Evolutionary conservation across 2,329 filamentous ascomycete species (phyloP).

Genomic region (Colletotrichum noveboracense): DNA sequence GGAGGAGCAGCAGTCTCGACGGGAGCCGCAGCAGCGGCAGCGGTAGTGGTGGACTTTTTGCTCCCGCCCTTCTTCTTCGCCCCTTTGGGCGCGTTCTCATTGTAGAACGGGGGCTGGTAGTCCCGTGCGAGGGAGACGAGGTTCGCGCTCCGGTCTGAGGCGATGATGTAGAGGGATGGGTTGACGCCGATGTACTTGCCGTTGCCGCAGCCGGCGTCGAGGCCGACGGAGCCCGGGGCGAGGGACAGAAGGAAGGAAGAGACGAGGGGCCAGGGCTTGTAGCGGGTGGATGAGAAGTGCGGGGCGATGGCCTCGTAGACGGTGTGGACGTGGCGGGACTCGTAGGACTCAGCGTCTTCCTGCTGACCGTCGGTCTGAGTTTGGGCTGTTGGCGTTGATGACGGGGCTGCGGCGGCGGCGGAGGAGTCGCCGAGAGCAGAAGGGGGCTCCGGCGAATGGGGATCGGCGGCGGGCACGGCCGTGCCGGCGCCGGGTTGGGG

Average conservation of each 20-base stretch:
- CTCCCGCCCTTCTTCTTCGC: conserved; percentile 20
- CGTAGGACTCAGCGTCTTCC: conserved; percentile 65
- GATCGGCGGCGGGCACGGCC: conserved; percentile 7
- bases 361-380: neutral
- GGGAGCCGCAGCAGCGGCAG: neutral
- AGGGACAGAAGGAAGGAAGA: conserved; percentile 75
- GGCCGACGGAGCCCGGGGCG: conserved; percentile 74
- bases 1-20: neutral
- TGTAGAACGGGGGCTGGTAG: conserved; percentile 17
- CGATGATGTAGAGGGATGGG: conserved; percentile 77
- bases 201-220: conserved; percentile 96
- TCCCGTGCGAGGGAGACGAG: conserved; percentile 55
- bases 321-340: conserved; percentile 85
- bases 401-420: neutral
- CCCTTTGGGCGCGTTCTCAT: neutral
- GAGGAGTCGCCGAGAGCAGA: neutral
- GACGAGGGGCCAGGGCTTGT: conserved; percentile 92
- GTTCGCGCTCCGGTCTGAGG: conserved; percentile 77
- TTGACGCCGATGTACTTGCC: conserved; percentile 93
- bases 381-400: neutral
- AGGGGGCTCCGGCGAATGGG: neutral
- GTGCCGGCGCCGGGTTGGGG: conserved; percentile 6
- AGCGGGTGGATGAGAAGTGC: conserved; percentile 81
- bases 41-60: neutral
- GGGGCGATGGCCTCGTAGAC: conserved; percentile 89